Evolutionary conservation across 371 early-diverging fungal species (phyloP).

Genomic region (Choanephora cucurbitarum): DNA sequence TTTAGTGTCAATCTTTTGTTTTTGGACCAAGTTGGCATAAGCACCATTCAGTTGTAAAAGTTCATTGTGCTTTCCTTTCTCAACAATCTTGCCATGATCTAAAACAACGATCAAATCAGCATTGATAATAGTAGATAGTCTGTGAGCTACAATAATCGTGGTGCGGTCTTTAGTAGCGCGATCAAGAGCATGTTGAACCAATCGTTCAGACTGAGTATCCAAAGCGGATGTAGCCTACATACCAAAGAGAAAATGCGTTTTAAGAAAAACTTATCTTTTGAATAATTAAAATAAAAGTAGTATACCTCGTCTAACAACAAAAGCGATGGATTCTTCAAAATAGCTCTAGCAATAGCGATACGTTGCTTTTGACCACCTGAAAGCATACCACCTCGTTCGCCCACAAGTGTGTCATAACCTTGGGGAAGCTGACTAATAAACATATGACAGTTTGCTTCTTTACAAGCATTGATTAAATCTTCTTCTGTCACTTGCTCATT

Average conservation of each 20-base stretch:
- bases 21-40: conserved; percentile 59
- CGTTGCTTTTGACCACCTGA: conserved; percentile 90
- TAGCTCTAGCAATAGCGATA: conserved; percentile 71
- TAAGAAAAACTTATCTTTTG: too few species aligned
- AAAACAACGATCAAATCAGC: conserved; percentile 86
- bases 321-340: conserved; percentile 62
- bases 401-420: conserved; percentile 70
- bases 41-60: conserved; percentile 53
- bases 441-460: conserved; percentile 65
- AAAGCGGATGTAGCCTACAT: conserved; percentile 72
- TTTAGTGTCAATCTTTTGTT: conserved; percentile 41
- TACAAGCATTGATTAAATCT: conserved; percentile 61
- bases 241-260: conserved; percentile 3
- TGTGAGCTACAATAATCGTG: conserved; percentile 92
- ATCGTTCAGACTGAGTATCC: conserved; percentile 77
- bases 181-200: conserved; percentile 82
- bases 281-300: too few species aligned
- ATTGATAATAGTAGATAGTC: conserved; percentile 77
- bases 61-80: conserved; percentile 73
- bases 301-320: conserved; percentile 74
- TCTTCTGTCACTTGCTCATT: conserved; percentile 50
- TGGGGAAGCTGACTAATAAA: conserved; percentile 69
- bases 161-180: conserved; percentile 75
- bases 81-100: conserved; percentile 69
- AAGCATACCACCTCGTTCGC: conserved; percentile 52